Conservation (phyloP, 164 flowering plant species). For the Santalum album region DNA sequence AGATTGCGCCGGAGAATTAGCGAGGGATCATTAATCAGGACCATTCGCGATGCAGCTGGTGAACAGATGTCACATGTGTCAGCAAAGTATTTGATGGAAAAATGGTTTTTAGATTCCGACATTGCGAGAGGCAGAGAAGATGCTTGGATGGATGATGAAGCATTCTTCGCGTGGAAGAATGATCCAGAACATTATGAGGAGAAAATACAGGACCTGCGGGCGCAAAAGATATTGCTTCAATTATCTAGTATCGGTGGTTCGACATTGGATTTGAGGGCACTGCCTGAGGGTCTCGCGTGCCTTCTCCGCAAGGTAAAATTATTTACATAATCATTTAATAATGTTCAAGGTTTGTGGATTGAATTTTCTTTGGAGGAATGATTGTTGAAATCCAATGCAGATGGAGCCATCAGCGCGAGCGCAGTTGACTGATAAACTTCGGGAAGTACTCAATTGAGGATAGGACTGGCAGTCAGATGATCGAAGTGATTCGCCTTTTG, state of each 20-base stretch:
- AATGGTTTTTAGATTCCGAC: constrained; percentile 64
- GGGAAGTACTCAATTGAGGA: constrained; percentile 30
- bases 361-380: neutral
- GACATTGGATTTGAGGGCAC: constrained; percentile 60
- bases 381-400: constrained; percentile 26
- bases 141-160: constrained; percentile 69
- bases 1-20: constrained; percentile 65
- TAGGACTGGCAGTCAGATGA: too few relatives aligned
- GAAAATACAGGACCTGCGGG: constrained; percentile 60
- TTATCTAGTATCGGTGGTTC: constrained; percentile 61
- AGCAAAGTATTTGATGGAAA: constrained; percentile 55
- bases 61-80: constrained; percentile 50
- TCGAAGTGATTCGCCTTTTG: too few relatives aligned
- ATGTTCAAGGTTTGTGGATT: neutral
- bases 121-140: constrained; percentile 27
- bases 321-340: neutral
- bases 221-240: constrained; percentile 62
- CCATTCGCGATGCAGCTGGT: constrained; percentile 70
- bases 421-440: constrained; percentile 29
- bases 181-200: constrained; percentile 57
- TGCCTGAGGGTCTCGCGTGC: constrained; percentile 78
- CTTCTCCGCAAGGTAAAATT: constrained; percentile 77
- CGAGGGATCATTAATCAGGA: constrained; percentile 59
- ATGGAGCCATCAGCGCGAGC: constrained; percentile 36
- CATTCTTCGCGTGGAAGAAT: constrained; percentile 77